Percentiles rank a stretch among this genome's conserved stretches.
Evolutionary conservation across 805 yeast species (phyloP).

Genomic region (Kurtzmaniella fragi): DNA sequence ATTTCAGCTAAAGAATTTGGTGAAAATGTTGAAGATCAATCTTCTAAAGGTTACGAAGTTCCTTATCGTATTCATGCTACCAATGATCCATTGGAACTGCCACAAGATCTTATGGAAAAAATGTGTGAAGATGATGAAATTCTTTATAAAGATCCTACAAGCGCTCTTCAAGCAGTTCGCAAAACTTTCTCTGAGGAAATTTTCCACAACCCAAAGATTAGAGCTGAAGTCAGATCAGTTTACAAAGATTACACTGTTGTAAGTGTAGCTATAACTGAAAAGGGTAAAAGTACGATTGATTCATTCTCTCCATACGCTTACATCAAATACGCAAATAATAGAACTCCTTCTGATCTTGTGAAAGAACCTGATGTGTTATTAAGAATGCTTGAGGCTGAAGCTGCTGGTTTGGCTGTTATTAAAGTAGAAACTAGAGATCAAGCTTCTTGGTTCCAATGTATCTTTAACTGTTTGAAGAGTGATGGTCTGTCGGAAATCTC

Average conservation of each 20-base stretch:
- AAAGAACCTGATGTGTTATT: conserved; percentile 75
- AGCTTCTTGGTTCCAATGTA: conserved; percentile 36
- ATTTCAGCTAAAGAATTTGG: conserved; percentile 77
- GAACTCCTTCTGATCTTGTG: conserved; percentile 70
- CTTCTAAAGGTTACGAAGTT: conserved; percentile 40
- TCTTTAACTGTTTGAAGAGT: conserved; percentile 52
- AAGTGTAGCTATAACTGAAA: conserved; percentile 76
- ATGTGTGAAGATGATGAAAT: conserved; percentile 42
- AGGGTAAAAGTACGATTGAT: conserved; percentile 64
- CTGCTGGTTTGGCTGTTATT: conserved; percentile 64
- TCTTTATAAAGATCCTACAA: conserved; percentile 50
- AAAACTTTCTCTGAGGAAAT: conserved; percentile 76
- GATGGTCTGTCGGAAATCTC: conserved; percentile 77
- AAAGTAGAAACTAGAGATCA: conserved; percentile 50
- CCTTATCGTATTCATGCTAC: conserved; percentile 62
- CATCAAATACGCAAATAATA: conserved; percentile 83
- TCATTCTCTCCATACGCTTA: conserved; percentile 79
- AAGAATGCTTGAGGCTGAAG: conserved; percentile 90
- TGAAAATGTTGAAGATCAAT: conserved; percentile 66
- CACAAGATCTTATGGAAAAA: conserved; percentile 53
- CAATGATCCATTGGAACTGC: conserved; percentile 59
- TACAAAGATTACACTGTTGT: conserved; percentile 61
- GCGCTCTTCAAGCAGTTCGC: conserved; percentile 69
- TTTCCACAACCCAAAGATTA: conserved; percentile 72
- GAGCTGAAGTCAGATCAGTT: conserved; percentile 63